Evolutionary conservation across 208 protist species (phyloP).

Genomic region (Leishmania tropica): DNA sequence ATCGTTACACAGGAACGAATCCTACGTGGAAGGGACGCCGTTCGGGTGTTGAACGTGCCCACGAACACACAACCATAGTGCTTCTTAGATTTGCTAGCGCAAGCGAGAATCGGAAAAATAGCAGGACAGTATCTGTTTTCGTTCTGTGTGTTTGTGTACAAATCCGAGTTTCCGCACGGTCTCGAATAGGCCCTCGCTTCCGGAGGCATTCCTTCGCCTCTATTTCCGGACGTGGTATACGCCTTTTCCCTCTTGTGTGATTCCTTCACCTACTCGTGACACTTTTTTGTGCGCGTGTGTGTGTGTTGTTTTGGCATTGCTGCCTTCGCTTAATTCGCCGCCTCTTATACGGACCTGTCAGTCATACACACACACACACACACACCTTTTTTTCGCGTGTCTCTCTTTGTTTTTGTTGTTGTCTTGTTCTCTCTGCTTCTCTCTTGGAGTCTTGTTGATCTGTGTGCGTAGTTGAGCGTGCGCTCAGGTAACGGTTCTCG

Average conservation of each 20-base stretch:
- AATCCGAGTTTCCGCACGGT: background rate
- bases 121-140: background rate
- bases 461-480: background rate
- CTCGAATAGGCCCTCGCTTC: background rate
- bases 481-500: background rate
- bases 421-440: background rate
- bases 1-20: background rate
- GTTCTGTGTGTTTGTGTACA: background rate
- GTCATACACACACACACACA: background rate
- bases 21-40: background rate
- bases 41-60: background rate
- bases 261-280: background rate
- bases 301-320: background rate
- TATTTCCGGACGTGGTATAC: background rate
- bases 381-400: background rate
- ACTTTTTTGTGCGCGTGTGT: background rate
- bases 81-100: background rate
- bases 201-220: background rate
- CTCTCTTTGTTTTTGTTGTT: background rate
- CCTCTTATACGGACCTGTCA: background rate
- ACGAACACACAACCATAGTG: background rate
- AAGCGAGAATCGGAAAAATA: background rate
- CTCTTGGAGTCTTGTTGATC: background rate
- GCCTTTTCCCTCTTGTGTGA: background rate
- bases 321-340: background rate